phyloP scores from a whole-genome alignment of 768 basidiomycete species.

The Favolaschia claudopus region DNA sequence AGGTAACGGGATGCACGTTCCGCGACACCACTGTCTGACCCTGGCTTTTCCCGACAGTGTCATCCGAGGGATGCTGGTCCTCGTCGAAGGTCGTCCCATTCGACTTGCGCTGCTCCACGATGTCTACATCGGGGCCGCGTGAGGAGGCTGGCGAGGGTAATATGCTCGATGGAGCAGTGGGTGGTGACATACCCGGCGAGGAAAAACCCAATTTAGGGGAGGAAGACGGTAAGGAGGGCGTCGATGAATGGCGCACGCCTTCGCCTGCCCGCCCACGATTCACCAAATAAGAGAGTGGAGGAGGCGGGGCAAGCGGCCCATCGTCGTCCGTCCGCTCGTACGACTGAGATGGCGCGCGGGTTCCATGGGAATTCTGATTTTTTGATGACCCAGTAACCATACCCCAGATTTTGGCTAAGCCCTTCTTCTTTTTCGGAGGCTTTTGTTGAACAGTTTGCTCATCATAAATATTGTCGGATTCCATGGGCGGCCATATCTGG shows the following conservation, averaged over 20 bases:
- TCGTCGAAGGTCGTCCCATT: constrained; percentile 53
- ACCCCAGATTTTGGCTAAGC: constrained; percentile 83
- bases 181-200: constrained; percentile 72
- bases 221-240: constrained; percentile 71
- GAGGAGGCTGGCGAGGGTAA: constrained; percentile 81
- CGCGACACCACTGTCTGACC: constrained; percentile 38
- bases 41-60: constrained; percentile 41
- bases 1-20: constrained; percentile 61
- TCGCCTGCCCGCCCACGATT: constrained; percentile 60
- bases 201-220: constrained; percentile 63
- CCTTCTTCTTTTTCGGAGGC: constrained; percentile 80
- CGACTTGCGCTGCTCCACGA: constrained; percentile 49
- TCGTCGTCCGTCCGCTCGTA: constrained; percentile 68
- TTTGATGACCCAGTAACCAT: constrained; percentile 70
- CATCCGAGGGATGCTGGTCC: constrained; percentile 39
- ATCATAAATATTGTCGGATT: constrained; percentile 40
- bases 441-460: constrained; percentile 46
- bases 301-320: constrained; percentile 86
- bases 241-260: constrained; percentile 68
- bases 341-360: constrained; percentile 45
- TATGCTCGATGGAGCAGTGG: constrained; percentile 78
- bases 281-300: constrained; percentile 89
- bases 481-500: constrained; percentile 58
- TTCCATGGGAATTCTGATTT: constrained; percentile 38
- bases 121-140: constrained; percentile 65